phyloP scores from a whole-genome alignment of 2,329 filamentous ascomycete species.

The Thelonectria rubi region DNA sequence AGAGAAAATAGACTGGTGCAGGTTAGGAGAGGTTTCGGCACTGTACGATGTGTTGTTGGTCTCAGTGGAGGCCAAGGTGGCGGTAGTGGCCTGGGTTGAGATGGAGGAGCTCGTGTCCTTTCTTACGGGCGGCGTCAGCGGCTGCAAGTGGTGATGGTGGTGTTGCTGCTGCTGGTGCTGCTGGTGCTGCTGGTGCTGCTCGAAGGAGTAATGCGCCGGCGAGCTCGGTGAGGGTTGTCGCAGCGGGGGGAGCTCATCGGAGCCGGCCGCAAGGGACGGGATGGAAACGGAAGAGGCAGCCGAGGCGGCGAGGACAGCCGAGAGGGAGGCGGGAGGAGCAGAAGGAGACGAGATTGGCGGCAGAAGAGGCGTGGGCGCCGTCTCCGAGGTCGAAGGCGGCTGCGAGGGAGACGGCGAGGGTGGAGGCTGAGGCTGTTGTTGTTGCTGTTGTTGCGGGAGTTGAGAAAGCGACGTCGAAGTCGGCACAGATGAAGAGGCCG shows the following conservation, averaged over 20 bases:
- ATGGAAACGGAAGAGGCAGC: conserved; percentile 30
- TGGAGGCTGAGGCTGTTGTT: conserved; percentile 38
- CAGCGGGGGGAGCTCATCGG: conserved; percentile 42
- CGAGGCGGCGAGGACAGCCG: conserved; percentile 37
- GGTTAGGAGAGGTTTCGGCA: conserved; percentile 61
- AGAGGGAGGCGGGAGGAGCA: conserved; percentile 40
- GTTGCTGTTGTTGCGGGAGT: conserved; percentile 36
- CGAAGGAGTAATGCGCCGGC: conserved; percentile 42
- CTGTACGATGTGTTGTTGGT: conserved; percentile 61
- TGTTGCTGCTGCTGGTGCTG: conserved; percentile 28
- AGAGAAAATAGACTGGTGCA: conserved; percentile 63
- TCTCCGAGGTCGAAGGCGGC: conserved; percentile 39
- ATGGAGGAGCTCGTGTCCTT: conserved; percentile 65
- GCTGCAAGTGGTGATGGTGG: conserved; percentile 42
- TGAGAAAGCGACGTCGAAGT: conserved; percentile 34
- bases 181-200: conserved; percentile 40
- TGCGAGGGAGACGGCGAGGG: conserved; percentile 40
- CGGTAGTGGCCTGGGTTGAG: conserved; percentile 60
- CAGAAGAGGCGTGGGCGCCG: conserved; percentile 37
- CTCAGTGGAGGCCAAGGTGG: conserved; percentile 55
- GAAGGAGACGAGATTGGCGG: conserved; percentile 42
- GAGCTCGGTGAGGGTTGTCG: conserved; percentile 41
- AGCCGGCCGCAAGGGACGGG: conserved; percentile 36
- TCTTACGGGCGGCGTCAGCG: conserved; percentile 46
- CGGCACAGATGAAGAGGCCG: conserved; percentile 16